Base-by-base conservation (phyloP, 1,139 yeast species). In the Blastobotrys ciferrii region DNA sequence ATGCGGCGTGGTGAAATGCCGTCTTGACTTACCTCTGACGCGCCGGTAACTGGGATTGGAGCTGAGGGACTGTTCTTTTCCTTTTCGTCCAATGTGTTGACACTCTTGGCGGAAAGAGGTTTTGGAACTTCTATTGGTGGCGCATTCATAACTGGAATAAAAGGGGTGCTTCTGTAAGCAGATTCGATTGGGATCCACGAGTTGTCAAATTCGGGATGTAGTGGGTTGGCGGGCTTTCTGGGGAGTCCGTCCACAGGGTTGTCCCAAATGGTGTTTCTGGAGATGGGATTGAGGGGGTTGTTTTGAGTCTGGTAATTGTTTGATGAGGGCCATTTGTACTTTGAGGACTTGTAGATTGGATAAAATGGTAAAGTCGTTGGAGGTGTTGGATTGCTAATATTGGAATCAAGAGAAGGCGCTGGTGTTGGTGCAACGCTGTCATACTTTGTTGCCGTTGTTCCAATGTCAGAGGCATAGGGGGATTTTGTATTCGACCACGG, bases 171-270 rank as follows among this genome's bases (percentile, higher is more conserved):
- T n/a, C 14, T 36, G 18, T 36, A 36, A 6, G 40, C 40, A 3
- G 40, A 36, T 13, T 36, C 40, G 12, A 36, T 36, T 4, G 40
- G 40, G n/a, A 36, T 19, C 40, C 40, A 36, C 15, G 40, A 36
- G 19, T 36, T 36, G 28, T 36, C 40, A 36, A 36, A 36, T 12
- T 36, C 40, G 4, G 40, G 40, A 5, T 23, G 40, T 18, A 36
- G 40, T 7, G 40, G 40, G 18, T 36, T 36, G 28, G 19, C 13
- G 28, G 40, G 40, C 28, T 23, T 23, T 9, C 9, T 23, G 9
- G 28, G 28, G 9, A 23, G 9, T 5, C 9, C 28, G 9, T 23
- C 9, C 5, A 9, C 28, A 9, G 28, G 28, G 9, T 23, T 23
- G 5, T 23, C 9, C 28, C 28, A 23, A 23, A 23, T 23, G 9